Percentiles rank a stretch among this genome's conserved stretches.
Conservation (phyloP, 1,139 yeast species). For the Candida glucosophila region DNA sequence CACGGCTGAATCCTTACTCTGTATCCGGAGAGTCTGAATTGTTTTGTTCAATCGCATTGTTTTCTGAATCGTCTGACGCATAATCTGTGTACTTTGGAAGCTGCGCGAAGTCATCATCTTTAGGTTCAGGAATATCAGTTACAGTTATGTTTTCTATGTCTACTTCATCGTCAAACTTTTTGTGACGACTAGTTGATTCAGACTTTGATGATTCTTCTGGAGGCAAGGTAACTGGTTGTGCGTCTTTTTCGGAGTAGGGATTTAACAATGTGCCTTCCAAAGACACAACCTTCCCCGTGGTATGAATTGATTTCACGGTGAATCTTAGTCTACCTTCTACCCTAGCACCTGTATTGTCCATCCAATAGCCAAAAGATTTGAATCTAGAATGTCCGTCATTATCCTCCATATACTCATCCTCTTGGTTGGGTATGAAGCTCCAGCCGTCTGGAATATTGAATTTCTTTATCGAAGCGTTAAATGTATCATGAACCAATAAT, state of each 20-base stretch:
- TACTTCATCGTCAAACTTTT: slow-evolving; percentile 39
- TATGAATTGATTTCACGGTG: slow-evolving; percentile 61
- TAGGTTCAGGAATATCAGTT: slow-evolving; percentile 19
- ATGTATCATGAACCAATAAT: slow-evolving; percentile 80
- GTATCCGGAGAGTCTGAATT: too few relatives aligned
- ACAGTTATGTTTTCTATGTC: slow-evolving; percentile 9
- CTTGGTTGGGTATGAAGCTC: slow-evolving; percentile 75
- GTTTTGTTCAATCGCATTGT: slow-evolving; percentile 22
- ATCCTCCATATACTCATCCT: slow-evolving; percentile 37
- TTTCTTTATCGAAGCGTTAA: slow-evolving; percentile 87
- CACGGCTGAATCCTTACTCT: not conserved
- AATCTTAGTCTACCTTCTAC: slow-evolving; percentile 78
- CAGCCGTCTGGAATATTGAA: slow-evolving; percentile 75
- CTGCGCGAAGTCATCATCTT: slow-evolving; percentile 15
- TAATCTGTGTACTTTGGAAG: slow-evolving; percentile 12
- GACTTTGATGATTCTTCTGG: slow-evolving; percentile 2
- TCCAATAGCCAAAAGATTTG: slow-evolving; percentile 78
- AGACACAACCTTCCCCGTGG: slow-evolving; percentile 74
- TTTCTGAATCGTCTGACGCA: slow-evolving; percentile 19
- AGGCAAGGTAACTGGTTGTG: slow-evolving; percentile 35
- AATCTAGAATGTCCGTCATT: slow-evolving; percentile 15
- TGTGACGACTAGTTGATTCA: slow-evolving; percentile 27
- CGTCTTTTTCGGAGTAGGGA: slow-evolving; percentile 52
- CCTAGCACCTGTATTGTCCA: slow-evolving; percentile 60
- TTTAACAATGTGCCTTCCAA: slow-evolving; percentile 74